phyloP scores from a whole-genome alignment of 1,284 basidiomycete genomes.

The Inonotus hispidus region DNA sequence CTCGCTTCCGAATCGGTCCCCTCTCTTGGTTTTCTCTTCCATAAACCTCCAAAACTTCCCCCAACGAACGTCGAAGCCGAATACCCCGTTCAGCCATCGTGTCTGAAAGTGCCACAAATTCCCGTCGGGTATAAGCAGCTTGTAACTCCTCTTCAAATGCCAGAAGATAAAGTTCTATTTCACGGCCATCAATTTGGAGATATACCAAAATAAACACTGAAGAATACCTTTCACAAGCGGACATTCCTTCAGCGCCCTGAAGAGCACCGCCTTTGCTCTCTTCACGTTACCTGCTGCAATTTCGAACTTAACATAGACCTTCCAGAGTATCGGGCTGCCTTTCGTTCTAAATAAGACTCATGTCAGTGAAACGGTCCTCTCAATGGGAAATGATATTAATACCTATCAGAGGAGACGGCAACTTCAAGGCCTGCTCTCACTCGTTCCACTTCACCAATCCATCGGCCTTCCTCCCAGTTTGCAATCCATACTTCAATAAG shows the following conservation, averaged over 20 bases:
- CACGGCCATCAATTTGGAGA: constrained; percentile 15
- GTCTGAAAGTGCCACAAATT: constrained; percentile 67
- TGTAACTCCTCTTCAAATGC: constrained; percentile 72
- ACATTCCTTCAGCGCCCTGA: constrained; percentile 78
- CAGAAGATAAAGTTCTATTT: constrained; percentile 76
- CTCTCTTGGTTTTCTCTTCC: constrained; percentile 30
- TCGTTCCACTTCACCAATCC: constrained; percentile 65
- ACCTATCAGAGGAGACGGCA: constrained; percentile 64
- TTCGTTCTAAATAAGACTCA: constrained; percentile 48
- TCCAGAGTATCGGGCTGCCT: constrained; percentile 70
- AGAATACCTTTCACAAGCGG: constrained; percentile 70
- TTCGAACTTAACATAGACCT: constrained; percentile 80
- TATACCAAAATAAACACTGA: constrained; percentile 3
- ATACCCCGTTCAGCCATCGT: constrained; percentile 82
- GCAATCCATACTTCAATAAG: constrained; percentile 70
- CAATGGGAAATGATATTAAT: constrained; percentile 1
- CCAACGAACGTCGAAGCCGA: constrained; percentile 62
- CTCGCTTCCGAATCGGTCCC: constrained; percentile 28
- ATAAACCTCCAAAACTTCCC: constrained; percentile 51
- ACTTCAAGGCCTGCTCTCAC: constrained; percentile 56
- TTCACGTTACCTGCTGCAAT: constrained; percentile 53
- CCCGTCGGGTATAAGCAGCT: constrained; percentile 55
- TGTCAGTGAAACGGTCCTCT: background rate
- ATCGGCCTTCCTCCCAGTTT: constrained; percentile 68
- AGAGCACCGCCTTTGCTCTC: constrained; percentile 73